Evolutionary conservation across 2,329 filamentous ascomycete species (phyloP).

Genomic region (Fulvia fulva): DNA sequence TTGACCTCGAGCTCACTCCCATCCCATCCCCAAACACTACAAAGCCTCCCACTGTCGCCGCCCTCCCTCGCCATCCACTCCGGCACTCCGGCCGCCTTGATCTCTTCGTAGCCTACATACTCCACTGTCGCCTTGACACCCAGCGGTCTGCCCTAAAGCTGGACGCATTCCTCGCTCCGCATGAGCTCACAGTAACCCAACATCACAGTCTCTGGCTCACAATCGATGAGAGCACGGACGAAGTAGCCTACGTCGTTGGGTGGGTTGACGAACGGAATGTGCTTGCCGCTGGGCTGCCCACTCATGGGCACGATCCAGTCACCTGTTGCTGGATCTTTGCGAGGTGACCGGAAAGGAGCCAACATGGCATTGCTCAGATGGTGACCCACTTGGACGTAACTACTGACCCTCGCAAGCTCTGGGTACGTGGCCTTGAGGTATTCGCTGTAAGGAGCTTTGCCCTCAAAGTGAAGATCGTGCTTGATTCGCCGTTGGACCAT

Average conservation of each 20-base stretch:
- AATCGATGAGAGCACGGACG: constrained; percentile 26
- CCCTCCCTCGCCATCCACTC: constrained; percentile 21
- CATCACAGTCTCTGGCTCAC: constrained; percentile 27
- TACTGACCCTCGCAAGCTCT: constrained; percentile 25
- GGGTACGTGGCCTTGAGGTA: constrained; percentile 23
- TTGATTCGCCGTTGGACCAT: constrained; percentile 42
- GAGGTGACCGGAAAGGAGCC: constrained; percentile 12
- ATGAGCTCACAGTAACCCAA: constrained; percentile 25
- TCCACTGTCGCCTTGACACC: constrained; percentile 24
- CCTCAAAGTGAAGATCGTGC: constrained; percentile 36
- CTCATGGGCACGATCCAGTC: constrained; percentile 20
- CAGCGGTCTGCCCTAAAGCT: constrained; percentile 25
- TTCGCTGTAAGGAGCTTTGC: constrained; percentile 28
- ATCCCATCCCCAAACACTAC: constrained; percentile 19
- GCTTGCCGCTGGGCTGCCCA: background rate
- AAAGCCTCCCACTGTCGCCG: constrained; percentile 16
- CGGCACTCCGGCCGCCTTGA: constrained; percentile 5
- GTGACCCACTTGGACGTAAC: constrained; percentile 34
- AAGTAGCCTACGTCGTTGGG: constrained; percentile 19
- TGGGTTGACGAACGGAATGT: constrained; percentile 15
- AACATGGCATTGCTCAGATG: constrained; percentile 33
- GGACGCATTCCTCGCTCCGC: constrained; percentile 26
- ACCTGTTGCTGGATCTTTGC: constrained; percentile 14
- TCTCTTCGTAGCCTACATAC: background rate
- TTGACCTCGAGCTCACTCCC: constrained; percentile 24